Percentiles rank a stretch among this genome's conserved stretches.
Evolutionary conservation across 768 basidiomycete genomes (phyloP).

Genomic region (Russula sp.): DNA sequence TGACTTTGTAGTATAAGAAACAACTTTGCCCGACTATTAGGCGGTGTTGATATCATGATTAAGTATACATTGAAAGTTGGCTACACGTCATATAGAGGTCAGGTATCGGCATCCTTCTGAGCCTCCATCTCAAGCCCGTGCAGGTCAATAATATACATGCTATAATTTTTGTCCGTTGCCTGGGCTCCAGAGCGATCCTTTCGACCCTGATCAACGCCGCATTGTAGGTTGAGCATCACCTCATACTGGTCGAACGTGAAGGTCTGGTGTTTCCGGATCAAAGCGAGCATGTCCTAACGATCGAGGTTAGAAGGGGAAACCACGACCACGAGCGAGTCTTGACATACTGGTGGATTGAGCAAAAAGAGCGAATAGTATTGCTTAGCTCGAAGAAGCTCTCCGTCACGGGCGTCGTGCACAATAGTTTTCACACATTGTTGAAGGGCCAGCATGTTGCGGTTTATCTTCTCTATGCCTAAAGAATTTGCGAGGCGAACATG

Average conservation of each 20-base stretch:
- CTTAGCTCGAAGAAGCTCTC: slow-evolving; percentile 70
- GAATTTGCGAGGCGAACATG: slow-evolving; percentile 60
- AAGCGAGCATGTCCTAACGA: slow-evolving; percentile 66
- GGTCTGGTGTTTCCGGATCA: slow-evolving; percentile 49
- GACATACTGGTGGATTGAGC: slow-evolving; percentile 61
- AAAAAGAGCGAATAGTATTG: slow-evolving; percentile 77
- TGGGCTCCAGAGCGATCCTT: slow-evolving; percentile 44
- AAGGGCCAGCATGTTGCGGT: slow-evolving; percentile 82
- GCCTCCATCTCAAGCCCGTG: slow-evolving; percentile 66
- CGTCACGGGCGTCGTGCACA: slow-evolving; percentile 48
- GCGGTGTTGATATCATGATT: neutral
- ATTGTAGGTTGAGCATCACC: slow-evolving; percentile 82
- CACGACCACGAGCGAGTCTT: neutral
- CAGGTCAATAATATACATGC: slow-evolving; percentile 84
- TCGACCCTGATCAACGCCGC: slow-evolving; percentile 64
- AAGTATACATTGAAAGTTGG: slow-evolving; percentile 2
- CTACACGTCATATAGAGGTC: neutral
- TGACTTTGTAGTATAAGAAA: too few species aligned
- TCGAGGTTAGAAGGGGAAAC: neutral
- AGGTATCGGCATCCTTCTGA: slow-evolving; percentile 33
- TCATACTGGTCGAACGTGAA: slow-evolving; percentile 94
- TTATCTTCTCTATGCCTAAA: slow-evolving; percentile 79
- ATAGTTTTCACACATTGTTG: slow-evolving; percentile 87
- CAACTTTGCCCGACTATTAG: too few species aligned
- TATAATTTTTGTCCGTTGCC: slow-evolving; percentile 65